Evolutionary conservation across 352 stramenopile genomes (phyloP).

Genomic region (Salisapilia sapeloensis): DNA sequence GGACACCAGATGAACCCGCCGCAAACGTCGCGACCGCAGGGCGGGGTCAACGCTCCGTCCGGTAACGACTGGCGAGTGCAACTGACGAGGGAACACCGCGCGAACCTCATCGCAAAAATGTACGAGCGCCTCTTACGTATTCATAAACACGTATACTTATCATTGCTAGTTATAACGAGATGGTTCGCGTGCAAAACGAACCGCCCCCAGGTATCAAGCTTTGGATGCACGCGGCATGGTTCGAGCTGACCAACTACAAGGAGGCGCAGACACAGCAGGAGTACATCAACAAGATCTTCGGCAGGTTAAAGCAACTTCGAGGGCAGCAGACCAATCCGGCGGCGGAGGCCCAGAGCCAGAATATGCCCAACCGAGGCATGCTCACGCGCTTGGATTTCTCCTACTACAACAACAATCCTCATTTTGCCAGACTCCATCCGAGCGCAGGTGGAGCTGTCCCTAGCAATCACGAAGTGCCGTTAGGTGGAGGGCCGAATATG

Average conservation of each 20-base stretch:
- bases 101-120: constrained; percentile 76
- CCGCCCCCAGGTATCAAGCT: constrained; percentile 64
- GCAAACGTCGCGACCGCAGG: constrained; percentile 7
- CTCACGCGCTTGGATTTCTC: constrained; percentile 55
- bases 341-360: constrained; percentile 39
- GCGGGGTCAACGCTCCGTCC: constrained; percentile 8
- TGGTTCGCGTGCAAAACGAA: constrained; percentile 68
- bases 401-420: constrained; percentile 41
- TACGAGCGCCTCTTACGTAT: constrained; percentile 12
- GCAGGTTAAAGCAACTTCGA: constrained; percentile 55
- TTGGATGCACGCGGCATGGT: constrained; percentile 80
- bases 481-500: constrained; percentile 8
- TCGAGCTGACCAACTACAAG: constrained; percentile 70
- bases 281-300: constrained; percentile 83
- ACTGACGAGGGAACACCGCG: constrained; percentile 60
- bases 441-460: constrained; percentile 15
- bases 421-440: constrained; percentile 7
- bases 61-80: constrained; percentile 63
- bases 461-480: constrained; percentile 20
- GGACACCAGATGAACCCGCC: constrained; percentile 16
- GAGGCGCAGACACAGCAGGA: constrained; percentile 71
- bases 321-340: constrained; percentile 58
- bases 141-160: constrained; percentile 1
- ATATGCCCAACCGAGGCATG: constrained; percentile 50
- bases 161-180: constrained; percentile 49